Percentiles rank a stretch among this genome's conserved stretches.
Evolutionary conservation across 2,329 filamentous ascomycete species (phyloP).

Genomic region (Sclerotinia minor): DNA sequence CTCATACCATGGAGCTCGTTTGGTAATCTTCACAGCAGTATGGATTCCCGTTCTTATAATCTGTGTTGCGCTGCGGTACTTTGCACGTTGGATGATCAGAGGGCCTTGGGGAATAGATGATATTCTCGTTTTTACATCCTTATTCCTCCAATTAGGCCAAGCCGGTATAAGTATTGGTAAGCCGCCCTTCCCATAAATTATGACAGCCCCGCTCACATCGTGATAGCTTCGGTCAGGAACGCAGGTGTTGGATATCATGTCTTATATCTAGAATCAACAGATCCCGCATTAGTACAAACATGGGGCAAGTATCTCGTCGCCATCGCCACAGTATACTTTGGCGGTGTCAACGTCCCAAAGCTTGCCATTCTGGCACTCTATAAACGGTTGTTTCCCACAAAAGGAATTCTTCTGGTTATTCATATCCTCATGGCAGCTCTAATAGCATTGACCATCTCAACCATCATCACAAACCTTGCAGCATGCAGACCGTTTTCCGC

Average conservation of each 20-base stretch:
- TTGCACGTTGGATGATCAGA: conserved; percentile 5
- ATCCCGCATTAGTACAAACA: background rate
- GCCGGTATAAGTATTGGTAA: conserved; percentile 6
- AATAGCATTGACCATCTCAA: background rate
- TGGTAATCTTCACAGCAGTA: background rate
- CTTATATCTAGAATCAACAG: background rate
- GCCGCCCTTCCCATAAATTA: background rate
- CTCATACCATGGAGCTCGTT: background rate
- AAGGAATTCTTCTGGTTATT: background rate
- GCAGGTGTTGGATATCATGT: background rate
- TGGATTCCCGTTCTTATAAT: background rate
- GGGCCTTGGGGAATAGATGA: conserved; percentile 1
- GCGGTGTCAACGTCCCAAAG: conserved; percentile 4
- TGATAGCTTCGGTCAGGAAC: background rate
- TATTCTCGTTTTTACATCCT: background rate
- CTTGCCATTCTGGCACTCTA: conserved; percentile 7
- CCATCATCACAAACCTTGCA: background rate
- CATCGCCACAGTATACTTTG: conserved; percentile 1
- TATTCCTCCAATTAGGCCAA: background rate
- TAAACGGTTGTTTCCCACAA: conserved; percentile 2
- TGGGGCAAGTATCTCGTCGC: conserved; percentile 4
- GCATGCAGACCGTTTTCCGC: conserved; percentile 3
- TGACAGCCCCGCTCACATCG: background rate
- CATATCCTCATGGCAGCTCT: conserved; percentile 4
- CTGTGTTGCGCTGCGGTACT: background rate